phyloP scores from a whole-genome alignment of 371 early-diverging fungal species.

The Phascolomyces articulosus region DNA sequence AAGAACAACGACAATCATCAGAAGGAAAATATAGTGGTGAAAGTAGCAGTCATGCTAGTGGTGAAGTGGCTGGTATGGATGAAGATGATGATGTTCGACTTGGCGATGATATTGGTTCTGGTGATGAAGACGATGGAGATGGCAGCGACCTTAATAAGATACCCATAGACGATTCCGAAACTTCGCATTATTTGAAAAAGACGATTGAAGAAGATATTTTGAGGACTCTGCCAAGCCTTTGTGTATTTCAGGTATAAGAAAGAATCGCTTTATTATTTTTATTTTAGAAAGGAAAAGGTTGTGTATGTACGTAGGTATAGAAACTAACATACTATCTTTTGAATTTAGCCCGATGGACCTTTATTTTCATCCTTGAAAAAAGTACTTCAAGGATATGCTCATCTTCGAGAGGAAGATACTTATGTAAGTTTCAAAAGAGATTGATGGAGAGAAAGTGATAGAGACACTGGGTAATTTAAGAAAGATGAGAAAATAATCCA shows the following conservation, averaged over 20 bases:
- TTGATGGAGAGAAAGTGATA: too few relatives aligned
- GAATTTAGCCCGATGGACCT: conserved; percentile 47
- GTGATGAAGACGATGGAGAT: conserved; percentile 21
- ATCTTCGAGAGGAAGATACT: conserved; percentile 30
- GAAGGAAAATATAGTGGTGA: not conserved
- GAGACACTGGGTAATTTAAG: too few relatives aligned
- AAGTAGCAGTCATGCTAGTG: not conserved
- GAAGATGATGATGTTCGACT: conserved; percentile 13
- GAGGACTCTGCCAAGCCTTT: conserved; percentile 51
- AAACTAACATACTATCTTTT: not conserved
- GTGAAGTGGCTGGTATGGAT: conserved; percentile 8
- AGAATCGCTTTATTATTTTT: not conserved
- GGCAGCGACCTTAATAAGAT: conserved; percentile 12
- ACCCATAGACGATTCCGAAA: conserved; percentile 19
- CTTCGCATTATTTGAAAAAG: conserved; percentile 37
- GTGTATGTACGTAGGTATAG: not conserved
- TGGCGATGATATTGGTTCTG: conserved; percentile 11
- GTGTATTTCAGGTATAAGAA: conserved; percentile 60
- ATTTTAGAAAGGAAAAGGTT: not conserved
- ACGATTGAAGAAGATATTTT: conserved; percentile 52
- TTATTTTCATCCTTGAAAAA: conserved; percentile 41
- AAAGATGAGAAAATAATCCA: not conserved
- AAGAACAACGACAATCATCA: not conserved
- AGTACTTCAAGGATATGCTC: conserved; percentile 47
- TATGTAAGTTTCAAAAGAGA: conserved; percentile 43